Conservation (phyloP, 495 filamentous ascomycete genomes). For the Daldinia vernicosa region DNA sequence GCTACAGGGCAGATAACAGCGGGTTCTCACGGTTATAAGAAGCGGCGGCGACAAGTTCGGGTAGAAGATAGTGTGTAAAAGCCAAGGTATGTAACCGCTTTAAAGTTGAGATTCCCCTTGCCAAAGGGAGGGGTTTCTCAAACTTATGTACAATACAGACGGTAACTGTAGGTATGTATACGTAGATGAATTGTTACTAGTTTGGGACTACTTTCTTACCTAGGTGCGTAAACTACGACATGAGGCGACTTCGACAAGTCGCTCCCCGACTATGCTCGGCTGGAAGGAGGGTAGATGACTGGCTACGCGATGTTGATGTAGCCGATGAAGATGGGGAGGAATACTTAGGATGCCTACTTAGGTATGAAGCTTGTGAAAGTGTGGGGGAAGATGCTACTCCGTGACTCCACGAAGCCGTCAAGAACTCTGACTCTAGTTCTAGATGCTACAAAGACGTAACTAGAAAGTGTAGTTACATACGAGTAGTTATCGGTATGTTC, state of each 20-base stretch:
- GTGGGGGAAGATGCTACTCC: slow-evolving; percentile 38
- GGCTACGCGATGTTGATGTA: slow-evolving; percentile 42
- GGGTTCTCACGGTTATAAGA: slow-evolving; percentile 39
- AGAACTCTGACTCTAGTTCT: neutral
- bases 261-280: slow-evolving; percentile 33
- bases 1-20: slow-evolving; percentile 13
- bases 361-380: slow-evolving; percentile 49
- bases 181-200: slow-evolving; percentile 13
- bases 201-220: slow-evolving; percentile 11
- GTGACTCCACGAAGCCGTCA: slow-evolving; percentile 6
- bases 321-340: slow-evolving; percentile 36
- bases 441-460: slow-evolving; percentile 6
- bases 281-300: slow-evolving; percentile 47
- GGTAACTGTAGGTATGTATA: neutral
- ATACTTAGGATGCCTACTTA: slow-evolving; percentile 20
- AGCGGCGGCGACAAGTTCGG: slow-evolving; percentile 33
- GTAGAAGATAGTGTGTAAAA: slow-evolving; percentile 25
- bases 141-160: slow-evolving; percentile 25
- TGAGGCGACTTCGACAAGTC: slow-evolving; percentile 24
- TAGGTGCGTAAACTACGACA: slow-evolving; percentile 33
- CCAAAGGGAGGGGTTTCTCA: slow-evolving; percentile 26
- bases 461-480: slow-evolving; percentile 1
- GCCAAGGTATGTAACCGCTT: slow-evolving; percentile 29
- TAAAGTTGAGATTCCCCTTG: slow-evolving; percentile 23
- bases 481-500: slow-evolving; percentile 1